Conservation (phyloP, 164 flowering plant species). For the Liriodendron chinense region DNA sequence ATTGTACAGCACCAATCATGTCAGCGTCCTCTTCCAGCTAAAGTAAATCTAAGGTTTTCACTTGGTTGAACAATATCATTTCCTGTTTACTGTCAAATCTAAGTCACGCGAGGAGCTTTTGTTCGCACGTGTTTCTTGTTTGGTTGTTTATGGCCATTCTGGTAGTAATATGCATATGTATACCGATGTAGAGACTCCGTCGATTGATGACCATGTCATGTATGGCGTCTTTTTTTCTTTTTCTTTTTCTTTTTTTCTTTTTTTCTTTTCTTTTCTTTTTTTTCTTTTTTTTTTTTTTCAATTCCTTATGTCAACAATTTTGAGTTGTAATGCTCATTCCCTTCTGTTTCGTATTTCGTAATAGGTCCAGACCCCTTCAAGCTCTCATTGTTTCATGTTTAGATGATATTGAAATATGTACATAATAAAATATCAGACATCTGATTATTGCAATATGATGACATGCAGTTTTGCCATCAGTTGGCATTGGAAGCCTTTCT, state of each 20-base stretch:
- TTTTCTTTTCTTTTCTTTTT: not conserved
- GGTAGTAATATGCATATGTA: not conserved
- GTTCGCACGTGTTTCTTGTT: too few relatives aligned
- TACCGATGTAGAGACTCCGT: not conserved
- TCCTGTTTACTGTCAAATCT: not conserved
- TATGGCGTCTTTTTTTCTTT: too few relatives aligned
- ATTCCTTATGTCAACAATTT: not conserved
- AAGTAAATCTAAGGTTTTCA: not conserved
- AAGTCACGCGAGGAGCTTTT: not conserved
- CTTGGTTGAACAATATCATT: not conserved
- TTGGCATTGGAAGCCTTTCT: constrained; percentile 92
- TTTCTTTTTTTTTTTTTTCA: not conserved
- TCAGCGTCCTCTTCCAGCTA: not conserved
- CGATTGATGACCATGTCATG: not conserved
- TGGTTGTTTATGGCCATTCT: not conserved
- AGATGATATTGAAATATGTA: not conserved
- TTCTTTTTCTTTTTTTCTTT: too few relatives aligned
- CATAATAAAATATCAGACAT: not conserved
- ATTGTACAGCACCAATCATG: not conserved
- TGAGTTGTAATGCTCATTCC: not conserved
- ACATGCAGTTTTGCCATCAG: constrained; percentile 78
- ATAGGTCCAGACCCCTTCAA: not conserved
- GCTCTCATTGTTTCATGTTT: not conserved
- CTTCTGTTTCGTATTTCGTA: not conserved
- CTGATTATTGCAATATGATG: not conserved